Evolutionary conservation across 345 rosid genomes (phyloP), one percentile per base, ranked within the genome.

Genomic region (Salix arbutifolia): DNA sequence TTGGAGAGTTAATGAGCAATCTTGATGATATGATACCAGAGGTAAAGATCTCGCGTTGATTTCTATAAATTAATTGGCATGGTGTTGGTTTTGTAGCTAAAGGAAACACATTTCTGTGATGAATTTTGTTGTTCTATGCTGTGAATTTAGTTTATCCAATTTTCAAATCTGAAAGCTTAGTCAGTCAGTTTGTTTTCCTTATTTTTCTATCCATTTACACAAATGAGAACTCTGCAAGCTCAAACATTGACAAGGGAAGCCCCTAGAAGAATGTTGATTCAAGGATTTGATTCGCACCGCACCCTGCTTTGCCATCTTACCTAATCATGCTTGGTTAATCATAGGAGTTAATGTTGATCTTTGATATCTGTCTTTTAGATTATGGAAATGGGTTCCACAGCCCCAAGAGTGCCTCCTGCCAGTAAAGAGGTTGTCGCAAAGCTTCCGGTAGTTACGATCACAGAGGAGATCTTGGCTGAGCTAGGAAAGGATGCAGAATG

Each of bases 381-480:
- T 19, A 40, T 88, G 79, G 92, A 85, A 30, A 46, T 73, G 62
- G 84, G 71, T 67, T 83, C 85, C 60, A 88, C 74, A 67, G 90
- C 81, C 71, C 93, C 90, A 53, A 91, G 87, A 85, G 98, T 75
- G 33, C 99, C 99, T 53, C 97, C 99, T 28, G 98, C 98, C 16
- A 93, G 99, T 81, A 93, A 92, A 87, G 94, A 91, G 84, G 96
- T 89, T 31, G 90, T 96, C 8, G 96, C 94, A 16, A 93, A 93
- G 83, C 97, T 93, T 73, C 98, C 99, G 0, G 85, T 93, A 21
- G 81, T 92, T 74, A 77, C 79, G 14, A 85, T 92, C 58, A 86
- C 87, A 1, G 90, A 88, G 73, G 98, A 90, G 26, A 79, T 90
- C 77, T 80, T 96, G 81, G 85, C 80, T 73, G 90, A 79, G 79